Evolutionary conservation across 2,329 filamentous ascomycete genomes (phyloP).

Genomic region (Xylariaceae sp.): DNA sequence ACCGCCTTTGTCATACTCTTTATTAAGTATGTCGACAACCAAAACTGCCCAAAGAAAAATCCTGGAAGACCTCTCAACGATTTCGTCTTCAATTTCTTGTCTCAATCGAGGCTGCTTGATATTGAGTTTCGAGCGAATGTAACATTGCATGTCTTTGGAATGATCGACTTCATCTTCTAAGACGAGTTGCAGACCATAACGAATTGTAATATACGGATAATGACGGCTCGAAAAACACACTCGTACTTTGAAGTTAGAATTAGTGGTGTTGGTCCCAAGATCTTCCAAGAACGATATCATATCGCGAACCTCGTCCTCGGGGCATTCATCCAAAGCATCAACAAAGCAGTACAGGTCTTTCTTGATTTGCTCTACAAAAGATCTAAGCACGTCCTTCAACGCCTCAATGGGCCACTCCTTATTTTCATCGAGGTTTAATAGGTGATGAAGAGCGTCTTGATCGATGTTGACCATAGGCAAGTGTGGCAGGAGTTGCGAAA

Average conservation of each 20-base stretch:
- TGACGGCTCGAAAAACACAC: constrained; percentile 43
- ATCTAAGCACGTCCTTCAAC: constrained; percentile 15
- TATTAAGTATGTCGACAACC: constrained; percentile 47
- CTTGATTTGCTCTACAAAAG: constrained; percentile 8
- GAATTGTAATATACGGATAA: constrained; percentile 50
- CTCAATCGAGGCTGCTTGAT: constrained; percentile 24
- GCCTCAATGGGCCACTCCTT: constrained; percentile 19
- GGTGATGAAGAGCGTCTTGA: neutral
- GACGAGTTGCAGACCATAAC: constrained; percentile 30
- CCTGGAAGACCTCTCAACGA: constrained; percentile 46
- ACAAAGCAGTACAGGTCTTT: constrained; percentile 24
- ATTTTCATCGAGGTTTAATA: neutral
- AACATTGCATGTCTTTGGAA: constrained; percentile 33
- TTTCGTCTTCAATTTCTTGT: constrained; percentile 29
- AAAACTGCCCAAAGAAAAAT: constrained; percentile 54
- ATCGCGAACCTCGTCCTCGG: constrained; percentile 25
- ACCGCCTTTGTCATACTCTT: constrained; percentile 39
- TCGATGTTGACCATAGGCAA: neutral
- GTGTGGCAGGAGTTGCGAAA: constrained; percentile 8
- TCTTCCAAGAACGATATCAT: constrained; percentile 29
- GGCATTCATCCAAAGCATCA: constrained; percentile 34
- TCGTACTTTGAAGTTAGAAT: neutral
- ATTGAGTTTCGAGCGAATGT: constrained; percentile 40
- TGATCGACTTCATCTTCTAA: constrained; percentile 40
- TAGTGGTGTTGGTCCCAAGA: neutral